A percentile compares a stretch with the other conserved stretches of the same genome.
These are phyloP conservation scores for Cryptosporidium parvum DNA, from an alignment of 169 alveolate species.

Conservation along the genomic window DNA sequence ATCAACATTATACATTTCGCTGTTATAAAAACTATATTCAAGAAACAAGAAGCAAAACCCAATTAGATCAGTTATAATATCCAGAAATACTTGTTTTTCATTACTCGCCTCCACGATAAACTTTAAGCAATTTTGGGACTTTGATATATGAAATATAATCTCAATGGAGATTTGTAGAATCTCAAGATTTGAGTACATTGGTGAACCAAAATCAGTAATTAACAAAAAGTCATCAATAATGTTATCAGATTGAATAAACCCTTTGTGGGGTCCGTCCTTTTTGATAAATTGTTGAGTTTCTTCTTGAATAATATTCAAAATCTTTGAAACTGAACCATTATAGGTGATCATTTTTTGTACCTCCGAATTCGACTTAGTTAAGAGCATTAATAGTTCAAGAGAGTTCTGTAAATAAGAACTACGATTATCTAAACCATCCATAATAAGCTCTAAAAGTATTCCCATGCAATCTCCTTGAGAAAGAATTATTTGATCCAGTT, in stretches of 20 bases:
- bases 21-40: slow-evolving; percentile 19
- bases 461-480: slow-evolving; percentile 64
- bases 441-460: slow-evolving; percentile 17
- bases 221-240: slow-evolving; percentile 5
- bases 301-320: slow-evolving; percentile 26
- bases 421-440: slow-evolving; percentile 34
- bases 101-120: slow-evolving; percentile 31
- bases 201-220: slow-evolving; percentile 1
- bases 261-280: slow-evolving; percentile 12
- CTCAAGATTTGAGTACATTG: neutral
- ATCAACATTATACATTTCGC: slow-evolving; percentile 13
- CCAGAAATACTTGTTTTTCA: slow-evolving; percentile 1
- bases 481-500: slow-evolving; percentile 36
- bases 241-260: slow-evolving; percentile 11
- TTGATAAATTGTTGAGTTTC: slow-evolving; percentile 21
- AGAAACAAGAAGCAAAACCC: slow-evolving; percentile 21
- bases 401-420: slow-evolving; percentile 44
- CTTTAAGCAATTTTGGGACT: slow-evolving; percentile 54
- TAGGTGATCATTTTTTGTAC: slow-evolving; percentile 55
- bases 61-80: slow-evolving; percentile 10
- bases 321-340: slow-evolving; percentile 30
- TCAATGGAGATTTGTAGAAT: slow-evolving; percentile 38
- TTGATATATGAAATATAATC: slow-evolving; percentile 35
- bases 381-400: slow-evolving; percentile 32
- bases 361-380: slow-evolving; percentile 35